Evolutionary conservation across 495 filamentous ascomycete species (phyloP).

Genomic region (Aspergillus kassunensis): DNA sequence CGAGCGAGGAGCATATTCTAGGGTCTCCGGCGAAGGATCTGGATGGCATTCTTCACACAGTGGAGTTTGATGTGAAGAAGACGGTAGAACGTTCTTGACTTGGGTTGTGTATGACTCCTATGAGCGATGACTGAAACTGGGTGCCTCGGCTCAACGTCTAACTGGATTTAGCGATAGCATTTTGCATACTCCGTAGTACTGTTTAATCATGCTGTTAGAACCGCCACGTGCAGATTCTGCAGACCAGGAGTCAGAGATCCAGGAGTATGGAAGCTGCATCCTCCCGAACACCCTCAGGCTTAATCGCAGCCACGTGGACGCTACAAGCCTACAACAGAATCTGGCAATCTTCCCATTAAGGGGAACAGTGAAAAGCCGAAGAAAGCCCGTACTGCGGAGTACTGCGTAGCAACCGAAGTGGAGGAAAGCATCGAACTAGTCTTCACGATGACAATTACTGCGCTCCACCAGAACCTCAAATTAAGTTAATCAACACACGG

Average conservation of each 20-base stretch:
- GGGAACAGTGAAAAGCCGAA: background rate
- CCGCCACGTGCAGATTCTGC: background rate
- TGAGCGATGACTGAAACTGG: background rate
- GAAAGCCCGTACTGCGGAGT: background rate
- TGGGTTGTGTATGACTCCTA: background rate
- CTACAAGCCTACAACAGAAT: background rate
- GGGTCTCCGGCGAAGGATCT: background rate
- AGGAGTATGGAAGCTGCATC: background rate
- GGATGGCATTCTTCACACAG: constrained; percentile 29
- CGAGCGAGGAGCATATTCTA: constrained; percentile 30
- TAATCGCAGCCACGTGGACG: background rate
- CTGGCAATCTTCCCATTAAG: no score
- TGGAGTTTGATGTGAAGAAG: constrained; percentile 33
- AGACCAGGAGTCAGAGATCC: background rate
- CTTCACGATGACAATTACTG: no score
- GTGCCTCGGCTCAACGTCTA: background rate
- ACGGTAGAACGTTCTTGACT: no score
- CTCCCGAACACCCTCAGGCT: background rate
- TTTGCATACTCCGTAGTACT: background rate
- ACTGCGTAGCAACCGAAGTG: background rate
- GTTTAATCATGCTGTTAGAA: background rate
- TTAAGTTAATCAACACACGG: no score
- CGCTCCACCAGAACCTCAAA: background rate
- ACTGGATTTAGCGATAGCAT: background rate
- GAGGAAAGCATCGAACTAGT: background rate